Evolutionary conservation across 1,284 basidiomycete genomes (phyloP), one percentile per base, ranked within the genome.

Genomic region (Leccinum angustisporum): DNA sequence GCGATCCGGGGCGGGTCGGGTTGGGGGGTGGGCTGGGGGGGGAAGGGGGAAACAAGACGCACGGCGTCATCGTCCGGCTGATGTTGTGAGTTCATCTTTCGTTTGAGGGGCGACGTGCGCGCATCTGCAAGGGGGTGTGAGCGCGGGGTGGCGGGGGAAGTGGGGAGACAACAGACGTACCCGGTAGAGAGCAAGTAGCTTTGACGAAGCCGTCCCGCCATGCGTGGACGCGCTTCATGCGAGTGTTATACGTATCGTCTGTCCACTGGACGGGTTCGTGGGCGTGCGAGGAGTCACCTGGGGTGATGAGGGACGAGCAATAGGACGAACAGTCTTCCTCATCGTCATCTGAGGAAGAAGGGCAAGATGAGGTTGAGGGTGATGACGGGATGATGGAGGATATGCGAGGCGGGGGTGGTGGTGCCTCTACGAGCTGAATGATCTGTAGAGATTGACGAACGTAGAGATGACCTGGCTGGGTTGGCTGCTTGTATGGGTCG

Each of bases 391-490:
- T 74, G 65, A 80, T 78, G 57, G 79, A 77, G 51, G 79, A 71
- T 43, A 81, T 78, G 51, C 73, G 62, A 52, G 62, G 70, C 0
- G 85, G 82, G 0, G 87, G 87, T 1, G 86, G 79, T 0, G 85
- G 72, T 5, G 82, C 85, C 71, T 91, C 88, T 56, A 85, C 84
- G 75, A 91, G 88, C 75, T 90, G 82, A 61, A 90, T 91, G 77
- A 90, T 85, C 75, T 86, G 83, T 31, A 86, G 74, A 18, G 83
- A 76, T 63, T 85, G 81, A 67, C 79, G 77, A 64, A 82, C 74
- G 75, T 81, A 83, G 70, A 85, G 73, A 58, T 82, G 80, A 58
- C 69, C 70, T 33, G 75, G 61, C 64, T 74, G 72, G 70, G 70
- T 66, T 48, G 43, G 8, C 43, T 48, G 43, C 56, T 80, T 78